Evolutionary conservation across 2,329 filamentous ascomycete species (phyloP).

Genomic region (Chaetomiaceae sp.): DNA sequence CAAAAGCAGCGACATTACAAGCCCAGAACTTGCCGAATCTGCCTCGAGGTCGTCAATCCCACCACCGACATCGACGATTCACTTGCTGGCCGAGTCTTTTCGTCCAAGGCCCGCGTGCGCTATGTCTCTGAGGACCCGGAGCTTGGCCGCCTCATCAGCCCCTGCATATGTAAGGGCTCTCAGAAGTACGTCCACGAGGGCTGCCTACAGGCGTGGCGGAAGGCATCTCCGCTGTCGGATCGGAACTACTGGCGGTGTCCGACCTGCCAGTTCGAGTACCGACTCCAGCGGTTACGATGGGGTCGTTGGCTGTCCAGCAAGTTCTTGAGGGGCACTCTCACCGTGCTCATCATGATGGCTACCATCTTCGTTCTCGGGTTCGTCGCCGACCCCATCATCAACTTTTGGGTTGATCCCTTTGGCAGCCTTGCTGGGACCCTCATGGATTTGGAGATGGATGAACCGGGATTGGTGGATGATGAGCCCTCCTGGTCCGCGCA

Average conservation of each 20-base stretch:
- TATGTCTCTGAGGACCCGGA: slow-evolving; percentile 73
- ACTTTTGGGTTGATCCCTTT: slow-evolving; percentile 76
- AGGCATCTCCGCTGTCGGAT: slow-evolving; percentile 58
- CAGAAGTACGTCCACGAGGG: slow-evolving; percentile 92
- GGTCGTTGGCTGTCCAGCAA: slow-evolving; percentile 65
- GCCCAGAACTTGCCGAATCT: slow-evolving; percentile 81
- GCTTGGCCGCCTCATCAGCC: slow-evolving; percentile 74
- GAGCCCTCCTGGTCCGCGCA: slow-evolving; percentile 69
- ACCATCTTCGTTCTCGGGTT: slow-evolving; percentile 83
- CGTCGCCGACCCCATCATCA: slow-evolving; percentile 86
- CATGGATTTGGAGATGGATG: slow-evolving; percentile 37
- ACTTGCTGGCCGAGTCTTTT: slow-evolving; percentile 33
- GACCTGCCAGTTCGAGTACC: slow-evolving; percentile 81
- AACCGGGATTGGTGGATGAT: slow-evolving; percentile 38
- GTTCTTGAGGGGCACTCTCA: slow-evolving; percentile 64
- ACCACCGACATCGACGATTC: slow-evolving; percentile 39
- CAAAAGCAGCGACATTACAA: slow-evolving; percentile 51
- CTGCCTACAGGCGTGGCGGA: slow-evolving; percentile 79
- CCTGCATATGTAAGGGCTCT: slow-evolving; percentile 89
- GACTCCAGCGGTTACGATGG: slow-evolving; percentile 71
- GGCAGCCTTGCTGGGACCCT: slow-evolving; percentile 54
- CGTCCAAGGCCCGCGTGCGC: slow-evolving; percentile 31
- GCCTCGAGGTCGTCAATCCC: slow-evolving; percentile 63
- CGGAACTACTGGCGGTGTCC: slow-evolving; percentile 84
- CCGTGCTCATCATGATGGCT: slow-evolving; percentile 63